These are phyloP conservation scores for Alternaria incomplexa DNA, from an alignment of 2,329 filamentous ascomycete genomes.

Conservation along the genomic window DNA sequence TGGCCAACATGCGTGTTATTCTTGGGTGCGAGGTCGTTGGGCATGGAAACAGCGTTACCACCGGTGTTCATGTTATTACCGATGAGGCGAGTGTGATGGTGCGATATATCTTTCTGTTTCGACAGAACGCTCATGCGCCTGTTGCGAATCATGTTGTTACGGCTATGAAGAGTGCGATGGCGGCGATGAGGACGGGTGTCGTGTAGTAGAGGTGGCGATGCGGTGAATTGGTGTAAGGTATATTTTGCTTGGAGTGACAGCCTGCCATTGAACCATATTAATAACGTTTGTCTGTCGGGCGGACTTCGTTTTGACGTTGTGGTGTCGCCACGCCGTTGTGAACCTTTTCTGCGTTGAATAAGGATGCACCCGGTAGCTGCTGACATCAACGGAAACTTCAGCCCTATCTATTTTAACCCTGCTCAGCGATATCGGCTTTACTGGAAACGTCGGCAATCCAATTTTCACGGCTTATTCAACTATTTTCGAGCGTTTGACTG, in stretches of 20 bases:
- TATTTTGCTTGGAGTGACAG: not conserved
- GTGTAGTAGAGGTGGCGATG: slow-evolving; percentile 4
- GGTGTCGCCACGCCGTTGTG: not conserved
- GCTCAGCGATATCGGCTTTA: not conserved
- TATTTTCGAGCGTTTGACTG: not conserved
- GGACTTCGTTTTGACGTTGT: not conserved
- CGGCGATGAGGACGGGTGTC: slow-evolving; percentile 21
- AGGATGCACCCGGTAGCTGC: not conserved
- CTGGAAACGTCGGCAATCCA: not conserved
- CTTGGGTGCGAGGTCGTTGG: slow-evolving; percentile 40
- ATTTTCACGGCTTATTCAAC: not conserved
- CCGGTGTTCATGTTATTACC: slow-evolving; percentile 35
- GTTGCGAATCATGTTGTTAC: slow-evolving; percentile 26
- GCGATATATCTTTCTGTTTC: slow-evolving; percentile 42
- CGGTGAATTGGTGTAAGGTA: not conserved
- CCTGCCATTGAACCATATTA: not conserved
- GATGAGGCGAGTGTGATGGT: slow-evolving; percentile 41
- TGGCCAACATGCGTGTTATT: slow-evolving; percentile 37
- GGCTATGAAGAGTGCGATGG: slow-evolving; percentile 30
- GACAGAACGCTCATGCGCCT: slow-evolving; percentile 19
- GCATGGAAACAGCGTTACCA: slow-evolving; percentile 16
- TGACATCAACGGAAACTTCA: not conserved
- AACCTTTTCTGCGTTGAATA: not conserved
- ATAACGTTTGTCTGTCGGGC: not conserved
- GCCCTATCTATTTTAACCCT: not conserved